Conservation (phyloP, 805 yeast species). For the Aciculoconidium aculeatum region DNA sequence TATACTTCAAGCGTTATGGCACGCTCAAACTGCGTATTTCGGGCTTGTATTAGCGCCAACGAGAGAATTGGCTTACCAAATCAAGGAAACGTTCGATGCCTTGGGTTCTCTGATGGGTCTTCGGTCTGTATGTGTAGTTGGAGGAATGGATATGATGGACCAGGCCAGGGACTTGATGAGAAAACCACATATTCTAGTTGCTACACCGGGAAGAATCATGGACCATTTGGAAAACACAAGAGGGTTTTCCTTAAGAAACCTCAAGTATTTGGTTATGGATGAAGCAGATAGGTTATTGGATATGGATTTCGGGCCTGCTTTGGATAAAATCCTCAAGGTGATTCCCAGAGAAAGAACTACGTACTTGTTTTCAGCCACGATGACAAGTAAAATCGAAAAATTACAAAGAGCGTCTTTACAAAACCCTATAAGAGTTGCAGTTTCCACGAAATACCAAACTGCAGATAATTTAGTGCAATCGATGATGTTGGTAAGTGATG, state of each 20-base stretch:
- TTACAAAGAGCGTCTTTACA: slow-evolving; percentile 86
- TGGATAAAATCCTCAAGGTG: slow-evolving; percentile 76
- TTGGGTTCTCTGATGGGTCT: slow-evolving; percentile 89
- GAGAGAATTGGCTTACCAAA: slow-evolving; percentile 80
- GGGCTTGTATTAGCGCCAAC: slow-evolving; percentile 87
- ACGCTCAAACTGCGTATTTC: slow-evolving; percentile 80
- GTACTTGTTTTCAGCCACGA: slow-evolving; percentile 90
- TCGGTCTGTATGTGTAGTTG: slow-evolving; percentile 83
- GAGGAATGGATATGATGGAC: slow-evolving; percentile 98
- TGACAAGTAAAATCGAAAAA: slow-evolving; percentile 92
- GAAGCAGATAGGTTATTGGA: slow-evolving; percentile 95
- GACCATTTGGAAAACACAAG: slow-evolving; percentile 92
- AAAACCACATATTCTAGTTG: slow-evolving; percentile 90
- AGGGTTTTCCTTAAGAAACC: slow-evolving; percentile 74
- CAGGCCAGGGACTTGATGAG: slow-evolving; percentile 92
- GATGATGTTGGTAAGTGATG: slow-evolving; percentile 86
- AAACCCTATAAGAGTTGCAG: slow-evolving; percentile 88
- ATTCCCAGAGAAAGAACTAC: slow-evolving; percentile 84
- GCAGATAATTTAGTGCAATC: slow-evolving; percentile 91
- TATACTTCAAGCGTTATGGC: slow-evolving; percentile 84
- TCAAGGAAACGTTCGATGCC: slow-evolving; percentile 92
- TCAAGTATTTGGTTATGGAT: slow-evolving; percentile 86
- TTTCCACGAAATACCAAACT: slow-evolving; percentile 81
- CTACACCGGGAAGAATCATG: slow-evolving; percentile 91
- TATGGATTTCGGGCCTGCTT: slow-evolving; percentile 93